Evolutionary conservation across 495 filamentous ascomycete species (phyloP), one percentile per base, ranked within the genome.

Genomic region (Neurospora sp.): DNA sequence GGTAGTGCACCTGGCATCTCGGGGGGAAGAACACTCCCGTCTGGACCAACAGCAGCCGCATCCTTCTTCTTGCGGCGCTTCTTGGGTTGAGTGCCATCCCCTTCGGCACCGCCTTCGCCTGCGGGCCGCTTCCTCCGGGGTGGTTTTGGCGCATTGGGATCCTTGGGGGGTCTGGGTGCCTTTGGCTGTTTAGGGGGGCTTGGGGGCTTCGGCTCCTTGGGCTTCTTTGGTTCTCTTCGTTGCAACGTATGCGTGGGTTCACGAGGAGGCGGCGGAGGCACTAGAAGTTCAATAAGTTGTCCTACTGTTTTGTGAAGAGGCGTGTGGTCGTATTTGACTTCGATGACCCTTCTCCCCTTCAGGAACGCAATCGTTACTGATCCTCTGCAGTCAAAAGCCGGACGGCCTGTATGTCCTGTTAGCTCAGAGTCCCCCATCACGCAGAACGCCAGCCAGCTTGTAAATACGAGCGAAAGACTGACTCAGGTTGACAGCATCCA

Each of bases 171-270:
- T 53, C 45, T 53, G 3, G 20, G 20, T 27, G 45, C 45, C 20
- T 3, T 89, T 42, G 81, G 82, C 74, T 88, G 88, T 81, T 92
- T 89, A 39, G 81, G 82, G 79, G 90, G 87, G 70, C 82, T 84
- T 71, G 81, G 85, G 82, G 91, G 88, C 71, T 72, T 78, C 4
- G 74, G 73, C 35, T 72, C 65, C 65, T 71, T 79, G 6, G 75
- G 75, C 7, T 81, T 83, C 70, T 85, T 86, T 40, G 81, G 81
- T 74, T 87, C 88, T 76, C 90, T 90, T 73, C 89, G 85, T 70
- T 91, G 89, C 61, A 82, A 82, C 8, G 77, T 77, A 61, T 81
- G 78, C 74, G 87, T 84, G 75, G 91, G 75, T 39, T 65, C 71
- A 69, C 75, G 70, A 12, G 75, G 74, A 18, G 73, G 8, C 14